Evolutionary conservation across 371 early-diverging fungal genomes (phyloP).

Genomic region (Catenaria anguillulae): DNA sequence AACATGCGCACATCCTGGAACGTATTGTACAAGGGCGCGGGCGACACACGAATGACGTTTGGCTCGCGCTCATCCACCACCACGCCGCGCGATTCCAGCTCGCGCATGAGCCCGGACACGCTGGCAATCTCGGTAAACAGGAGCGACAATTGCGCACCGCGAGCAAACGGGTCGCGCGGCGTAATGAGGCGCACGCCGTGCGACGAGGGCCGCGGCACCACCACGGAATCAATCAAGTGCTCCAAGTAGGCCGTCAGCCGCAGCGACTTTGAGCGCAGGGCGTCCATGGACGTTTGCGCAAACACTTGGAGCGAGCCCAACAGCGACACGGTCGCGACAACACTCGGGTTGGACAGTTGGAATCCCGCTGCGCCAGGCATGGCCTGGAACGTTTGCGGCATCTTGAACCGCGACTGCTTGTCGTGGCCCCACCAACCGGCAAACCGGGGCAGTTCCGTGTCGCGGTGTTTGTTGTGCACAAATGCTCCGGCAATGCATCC

Average conservation of each 20-base stretch:
- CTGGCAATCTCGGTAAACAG: constrained; percentile 18
- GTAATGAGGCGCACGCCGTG: constrained; percentile 43
- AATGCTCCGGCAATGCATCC: constrained; percentile 85
- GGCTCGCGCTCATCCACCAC: constrained; percentile 83
- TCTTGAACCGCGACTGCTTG: constrained; percentile 57
- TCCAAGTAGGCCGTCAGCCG: constrained; percentile 72
- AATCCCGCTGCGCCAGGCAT: constrained; percentile 70
- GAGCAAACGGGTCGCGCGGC: constrained; percentile 49
- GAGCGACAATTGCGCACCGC: constrained; percentile 82
- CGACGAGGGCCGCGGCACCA: background rate
- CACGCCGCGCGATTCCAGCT: constrained; percentile 38
- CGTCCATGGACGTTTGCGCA: constrained; percentile 46
- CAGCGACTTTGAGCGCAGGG: constrained; percentile 53
- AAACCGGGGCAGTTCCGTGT: constrained; percentile 18
- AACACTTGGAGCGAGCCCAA: constrained; percentile 67
- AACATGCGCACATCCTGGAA: constrained; percentile 54
- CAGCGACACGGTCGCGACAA: constrained; percentile 52
- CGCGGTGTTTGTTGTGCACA: constrained; percentile 58
- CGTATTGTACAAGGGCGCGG: constrained; percentile 74
- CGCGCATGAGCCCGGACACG: constrained; percentile 28
- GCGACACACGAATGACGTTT: constrained; percentile 81
- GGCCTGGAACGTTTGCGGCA: constrained; percentile 58
- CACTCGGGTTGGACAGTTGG: constrained; percentile 77
- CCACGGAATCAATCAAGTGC: constrained; percentile 33
- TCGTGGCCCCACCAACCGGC: constrained; percentile 95